These are phyloP conservation scores for Cubamyces lactineus DNA, from an alignment of 768 basidiomycete species.

Conservation along the genomic window DNA sequence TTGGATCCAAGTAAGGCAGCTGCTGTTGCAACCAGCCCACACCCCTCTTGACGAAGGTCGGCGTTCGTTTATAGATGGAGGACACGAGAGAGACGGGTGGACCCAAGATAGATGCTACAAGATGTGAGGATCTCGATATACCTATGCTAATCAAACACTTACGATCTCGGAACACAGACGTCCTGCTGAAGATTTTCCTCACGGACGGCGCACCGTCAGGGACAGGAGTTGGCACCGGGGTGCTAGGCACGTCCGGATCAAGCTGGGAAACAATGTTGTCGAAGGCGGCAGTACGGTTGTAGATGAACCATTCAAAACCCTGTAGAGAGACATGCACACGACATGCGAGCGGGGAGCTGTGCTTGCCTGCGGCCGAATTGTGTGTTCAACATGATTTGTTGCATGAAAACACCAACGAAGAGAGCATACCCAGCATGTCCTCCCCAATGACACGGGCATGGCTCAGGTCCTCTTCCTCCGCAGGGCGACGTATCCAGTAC, in stretches of 20 bases:
- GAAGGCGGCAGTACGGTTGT: constrained; percentile 87
- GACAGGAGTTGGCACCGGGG: constrained; percentile 22
- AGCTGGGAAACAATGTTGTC: constrained; percentile 85
- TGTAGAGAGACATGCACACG: constrained; percentile 80
- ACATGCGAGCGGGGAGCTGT: constrained; percentile 55
- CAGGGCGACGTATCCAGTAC: constrained; percentile 88
- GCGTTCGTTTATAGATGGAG: constrained; percentile 31
- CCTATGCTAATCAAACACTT: background rate
- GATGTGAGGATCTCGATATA: background rate
- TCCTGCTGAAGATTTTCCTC: constrained; percentile 36
- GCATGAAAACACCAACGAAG: background rate
- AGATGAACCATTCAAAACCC: constrained; percentile 92
- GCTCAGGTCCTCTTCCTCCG: constrained; percentile 71
- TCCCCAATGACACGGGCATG: constrained; percentile 50
- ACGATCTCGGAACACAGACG: constrained; percentile 33
- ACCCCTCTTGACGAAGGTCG: constrained; percentile 42
- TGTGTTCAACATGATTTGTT: background rate
- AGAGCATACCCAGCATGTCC: constrained; percentile 48
- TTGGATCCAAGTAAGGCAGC: constrained; percentile 73
- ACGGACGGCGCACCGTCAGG: constrained; percentile 25
- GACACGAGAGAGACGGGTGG: constrained; percentile 33
- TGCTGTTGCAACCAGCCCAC: constrained; percentile 59
- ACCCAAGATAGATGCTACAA: constrained; percentile 26
- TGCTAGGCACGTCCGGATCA: constrained; percentile 41
- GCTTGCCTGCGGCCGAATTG: constrained; percentile 23